phyloP scores from a whole-genome alignment of 2,329 filamentous ascomycete species.

The Fusarium coicis region DNA sequence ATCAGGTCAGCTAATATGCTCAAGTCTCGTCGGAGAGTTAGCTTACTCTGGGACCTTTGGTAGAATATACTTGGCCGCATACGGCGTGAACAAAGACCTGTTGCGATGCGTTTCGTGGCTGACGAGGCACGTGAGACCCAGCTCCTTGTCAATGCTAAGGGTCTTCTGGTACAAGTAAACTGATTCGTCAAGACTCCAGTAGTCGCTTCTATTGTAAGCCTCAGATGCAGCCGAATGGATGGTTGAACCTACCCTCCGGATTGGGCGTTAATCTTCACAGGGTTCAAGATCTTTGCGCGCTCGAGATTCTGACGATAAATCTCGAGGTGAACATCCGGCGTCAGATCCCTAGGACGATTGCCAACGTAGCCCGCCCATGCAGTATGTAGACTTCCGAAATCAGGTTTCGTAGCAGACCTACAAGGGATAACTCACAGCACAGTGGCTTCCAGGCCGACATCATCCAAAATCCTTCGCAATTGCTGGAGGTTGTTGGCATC shows the following conservation, averaged over 20 bases:
- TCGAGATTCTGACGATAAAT: not conserved
- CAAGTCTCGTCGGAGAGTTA: too few species aligned
- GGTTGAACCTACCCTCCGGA: not conserved
- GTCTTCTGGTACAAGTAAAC: not conserved
- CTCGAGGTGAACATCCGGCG: not conserved
- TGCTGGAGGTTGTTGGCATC: not conserved
- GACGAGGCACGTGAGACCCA: not conserved
- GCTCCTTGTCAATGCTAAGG: not conserved
- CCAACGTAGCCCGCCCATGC: not conserved
- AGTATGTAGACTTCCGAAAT: rapidly evolving
- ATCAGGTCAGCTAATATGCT: too few species aligned
- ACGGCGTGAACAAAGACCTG: not conserved
- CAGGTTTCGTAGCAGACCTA: too few species aligned
- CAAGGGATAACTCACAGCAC: not conserved
- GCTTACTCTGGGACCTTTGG: not conserved
- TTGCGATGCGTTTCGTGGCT: not conserved
- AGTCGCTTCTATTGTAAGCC: rapidly evolving
- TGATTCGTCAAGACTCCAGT: not conserved
- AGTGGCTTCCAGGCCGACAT: not conserved
- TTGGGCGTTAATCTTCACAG: not conserved
- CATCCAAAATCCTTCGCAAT: not conserved
- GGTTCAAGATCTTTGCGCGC: not conserved
- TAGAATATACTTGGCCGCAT: not conserved
- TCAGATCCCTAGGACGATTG: rapidly evolving
- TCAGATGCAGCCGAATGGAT: rapidly evolving